phyloP scores from a whole-genome alignment of 805 yeast genomes.

The Candida khao-thaluensis region DNA sequence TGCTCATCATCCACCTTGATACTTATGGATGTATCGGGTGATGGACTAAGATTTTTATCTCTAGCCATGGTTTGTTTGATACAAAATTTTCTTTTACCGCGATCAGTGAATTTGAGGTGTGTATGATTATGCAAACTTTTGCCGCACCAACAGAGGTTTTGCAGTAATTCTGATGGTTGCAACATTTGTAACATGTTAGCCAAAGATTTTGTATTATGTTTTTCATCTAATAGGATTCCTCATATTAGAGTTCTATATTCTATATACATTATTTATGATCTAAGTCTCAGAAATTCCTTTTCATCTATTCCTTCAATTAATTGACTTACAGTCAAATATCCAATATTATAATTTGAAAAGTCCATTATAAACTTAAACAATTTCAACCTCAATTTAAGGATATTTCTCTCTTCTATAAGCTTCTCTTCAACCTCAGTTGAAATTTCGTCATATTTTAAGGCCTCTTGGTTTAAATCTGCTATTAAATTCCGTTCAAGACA shows the following conservation, averaged over 20 bases:
- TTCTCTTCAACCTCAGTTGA: slow-evolving; percentile 16
- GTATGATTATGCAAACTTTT: too few species aligned
- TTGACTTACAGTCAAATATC: slow-evolving; percentile 30
- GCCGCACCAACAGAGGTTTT: too few species aligned
- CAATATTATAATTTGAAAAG: slow-evolving; percentile 40
- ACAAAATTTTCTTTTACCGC: too few species aligned
- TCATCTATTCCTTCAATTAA: slow-evolving; percentile 2
- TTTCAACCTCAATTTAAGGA: slow-evolving; percentile 26
- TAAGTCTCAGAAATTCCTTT: neutral
- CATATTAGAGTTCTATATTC: too few species aligned
- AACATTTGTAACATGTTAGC: too few species aligned
- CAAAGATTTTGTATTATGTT: too few species aligned
- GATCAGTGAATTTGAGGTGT: too few species aligned
- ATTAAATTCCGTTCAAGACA: slow-evolving; percentile 57
- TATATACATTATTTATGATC: neutral
- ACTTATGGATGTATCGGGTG: slow-evolving; percentile 9
- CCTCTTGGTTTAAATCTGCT: slow-evolving; percentile 22
- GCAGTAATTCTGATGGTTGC: too few species aligned
- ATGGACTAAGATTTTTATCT: slow-evolving; percentile 8
- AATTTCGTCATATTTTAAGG: slow-evolving; percentile 22
- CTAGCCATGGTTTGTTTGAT: slow-evolving; percentile 6
- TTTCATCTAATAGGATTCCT: too few species aligned
- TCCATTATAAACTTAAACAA: slow-evolving; percentile 41
- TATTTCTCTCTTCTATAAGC: slow-evolving; percentile 11
- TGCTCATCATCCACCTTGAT: slow-evolving; percentile 11